Base-by-base conservation (phyloP, 1,139 yeast genomes). In the Pichia sp. region DNA sequence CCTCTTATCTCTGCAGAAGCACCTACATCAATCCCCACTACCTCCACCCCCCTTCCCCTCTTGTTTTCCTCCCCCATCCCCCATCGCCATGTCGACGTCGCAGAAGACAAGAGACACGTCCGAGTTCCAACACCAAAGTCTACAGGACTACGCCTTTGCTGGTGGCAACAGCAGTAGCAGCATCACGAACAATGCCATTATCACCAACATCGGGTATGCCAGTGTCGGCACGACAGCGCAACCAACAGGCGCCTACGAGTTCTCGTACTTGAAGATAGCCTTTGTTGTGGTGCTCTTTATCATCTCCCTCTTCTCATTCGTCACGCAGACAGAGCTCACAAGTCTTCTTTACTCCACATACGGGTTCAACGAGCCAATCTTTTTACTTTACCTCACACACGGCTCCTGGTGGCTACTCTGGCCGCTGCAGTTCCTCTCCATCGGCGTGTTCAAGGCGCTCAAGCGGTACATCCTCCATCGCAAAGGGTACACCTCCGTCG, bases 301-400 rank as follows among this genome's bases (percentile, higher is more conserved):
- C 4, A 57, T 83, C 7, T 83, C 95, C 3, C 67, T 88, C 58
- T 61, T 79, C 5, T 66, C 89, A 7, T 89, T 88, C 68, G 90
- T 88, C 1, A 64, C 77, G 8, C 96, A 88, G 65, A 88, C 96
- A 0, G 96, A 88, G 67, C 73, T 84, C 56, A 88, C 96, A 1
- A 80, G 90, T 4, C 84, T 83, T 54, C 76, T 88, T 6, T 86
- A 88, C 62, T 72, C 75, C 40, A 67, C 73, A 3, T 66, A 74
- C 22, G 78, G 76, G 8, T 87, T 82, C 65, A 68, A 77, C 52
- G 93, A 87, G 64, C 96, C 96, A 0, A 74, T 87, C 21, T 69
- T 87, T 36, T 71, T 86, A 54, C 69, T 88, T 48, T 73, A 79
- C 54, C 70, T 87, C 8, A 89, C 96, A 0, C 96, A 88, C 63